phyloP scores from a whole-genome alignment of 345 rosid genomes.

The Camelina laxa region DNA sequence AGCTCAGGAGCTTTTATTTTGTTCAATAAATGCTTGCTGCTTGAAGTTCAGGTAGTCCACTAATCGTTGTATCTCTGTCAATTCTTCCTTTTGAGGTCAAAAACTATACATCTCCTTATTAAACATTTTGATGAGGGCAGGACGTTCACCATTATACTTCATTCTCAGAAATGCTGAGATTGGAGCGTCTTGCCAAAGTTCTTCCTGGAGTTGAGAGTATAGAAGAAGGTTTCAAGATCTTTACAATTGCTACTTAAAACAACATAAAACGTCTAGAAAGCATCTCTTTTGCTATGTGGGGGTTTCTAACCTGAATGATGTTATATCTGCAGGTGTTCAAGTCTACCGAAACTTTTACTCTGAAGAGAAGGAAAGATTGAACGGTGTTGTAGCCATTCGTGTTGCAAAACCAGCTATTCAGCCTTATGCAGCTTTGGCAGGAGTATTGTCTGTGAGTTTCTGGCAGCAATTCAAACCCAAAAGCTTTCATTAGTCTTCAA shows the following conservation, averaged over 20 bases:
- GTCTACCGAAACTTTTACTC: conserved; percentile 71
- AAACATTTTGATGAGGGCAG: conserved; percentile 45
- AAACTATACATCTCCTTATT: conserved; percentile 1
- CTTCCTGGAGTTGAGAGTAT: conserved; percentile 70
- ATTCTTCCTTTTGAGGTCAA: not conserved
- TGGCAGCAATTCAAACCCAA: conserved; percentile 8
- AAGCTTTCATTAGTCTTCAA: conserved; percentile 9
- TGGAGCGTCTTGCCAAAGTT: conserved; percentile 59
- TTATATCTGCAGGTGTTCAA: conserved; percentile 51
- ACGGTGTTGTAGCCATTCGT: conserved; percentile 71
- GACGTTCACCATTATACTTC: conserved; percentile 59
- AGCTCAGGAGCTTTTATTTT: conserved; percentile 59
- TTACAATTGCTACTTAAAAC: conserved; percentile 2
- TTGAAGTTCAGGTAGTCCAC: conserved; percentile 69
- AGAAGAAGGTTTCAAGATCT: conserved; percentile 60
- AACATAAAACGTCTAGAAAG: conserved; percentile 3
- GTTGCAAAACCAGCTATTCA: conserved; percentile 56
- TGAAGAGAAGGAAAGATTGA: conserved; percentile 64
- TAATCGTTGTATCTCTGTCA: conserved; percentile 4
- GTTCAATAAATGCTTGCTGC: conserved; percentile 65
- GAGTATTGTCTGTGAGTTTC: conserved; percentile 66
- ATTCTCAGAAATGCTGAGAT: conserved; percentile 68
- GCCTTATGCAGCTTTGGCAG: conserved; percentile 62
- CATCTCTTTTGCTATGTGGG: conserved; percentile 1
- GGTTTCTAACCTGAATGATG: conserved; percentile 13